Conservation (phyloP, 345 rosid species). For the Excoecaria cochinchinensis region DNA sequence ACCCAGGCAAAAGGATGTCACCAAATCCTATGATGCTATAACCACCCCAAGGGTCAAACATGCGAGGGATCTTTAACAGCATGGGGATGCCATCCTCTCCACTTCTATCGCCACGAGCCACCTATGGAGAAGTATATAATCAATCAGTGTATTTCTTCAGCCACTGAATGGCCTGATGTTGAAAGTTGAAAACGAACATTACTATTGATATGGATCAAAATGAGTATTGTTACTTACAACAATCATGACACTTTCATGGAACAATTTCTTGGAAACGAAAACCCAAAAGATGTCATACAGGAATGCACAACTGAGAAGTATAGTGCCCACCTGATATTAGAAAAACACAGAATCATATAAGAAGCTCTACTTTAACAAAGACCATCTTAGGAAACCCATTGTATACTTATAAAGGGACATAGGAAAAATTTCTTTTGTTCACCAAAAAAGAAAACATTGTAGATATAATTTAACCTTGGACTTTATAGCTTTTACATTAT, state of each 20-base stretch:
- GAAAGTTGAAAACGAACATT: conserved; percentile 2
- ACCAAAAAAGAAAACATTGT: too few relatives aligned
- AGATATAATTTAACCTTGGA: neutral
- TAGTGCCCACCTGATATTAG: conserved; percentile 81
- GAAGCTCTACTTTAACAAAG: conserved; percentile 3
- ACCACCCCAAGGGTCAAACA: conserved; percentile 99
- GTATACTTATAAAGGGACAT: neutral
- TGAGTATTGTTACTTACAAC: conserved; percentile 59
- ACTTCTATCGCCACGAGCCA: conserved; percentile 92
- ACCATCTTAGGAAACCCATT: neutral
- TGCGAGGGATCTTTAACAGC: conserved; percentile 91
- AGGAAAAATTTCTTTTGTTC: too few relatives aligned
- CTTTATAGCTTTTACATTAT: neutral
- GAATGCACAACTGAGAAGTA: conserved; percentile 95
- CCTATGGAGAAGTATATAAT: conserved; percentile 43
- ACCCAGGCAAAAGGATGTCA: conserved; percentile 95
- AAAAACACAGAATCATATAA: conserved; percentile 17
- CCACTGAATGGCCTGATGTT: conserved; percentile 1
- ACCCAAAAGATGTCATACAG: conserved; percentile 99
- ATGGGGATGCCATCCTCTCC: conserved; percentile 99
- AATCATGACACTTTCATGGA: conserved; percentile 98
- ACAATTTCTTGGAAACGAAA: conserved; percentile 87
- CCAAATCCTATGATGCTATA: conserved; percentile 97
- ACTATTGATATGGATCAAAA: neutral
- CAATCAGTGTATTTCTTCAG: conserved; percentile 12